These are phyloP conservation scores for Actinomortierella ambigua DNA, from an alignment of 371 early-diverging fungal species.

Conservation along the genomic window DNA sequence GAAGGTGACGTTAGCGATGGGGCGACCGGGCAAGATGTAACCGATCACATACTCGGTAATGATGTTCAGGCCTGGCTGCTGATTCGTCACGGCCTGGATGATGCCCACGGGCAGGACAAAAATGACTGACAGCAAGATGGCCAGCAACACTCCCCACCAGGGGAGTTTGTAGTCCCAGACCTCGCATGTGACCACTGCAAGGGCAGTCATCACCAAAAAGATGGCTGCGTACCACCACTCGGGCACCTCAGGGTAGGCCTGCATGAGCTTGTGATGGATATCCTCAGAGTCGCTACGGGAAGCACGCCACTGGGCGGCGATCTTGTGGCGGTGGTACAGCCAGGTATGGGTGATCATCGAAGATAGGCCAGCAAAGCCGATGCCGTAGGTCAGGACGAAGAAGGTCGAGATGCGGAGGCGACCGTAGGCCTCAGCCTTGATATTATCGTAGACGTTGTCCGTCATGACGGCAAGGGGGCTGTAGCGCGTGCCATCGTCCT, in stretches of 20 bases:
- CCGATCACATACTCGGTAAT: conserved; percentile 68
- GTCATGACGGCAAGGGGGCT: conserved; percentile 68
- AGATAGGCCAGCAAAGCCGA: conserved; percentile 55
- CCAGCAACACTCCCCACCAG: conserved; percentile 75
- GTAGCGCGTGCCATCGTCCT: conserved; percentile 58
- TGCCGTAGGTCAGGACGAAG: conserved; percentile 56
- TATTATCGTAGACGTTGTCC: conserved; percentile 56
- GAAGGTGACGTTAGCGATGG: conserved; percentile 49
- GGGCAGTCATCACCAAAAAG: conserved; percentile 58
- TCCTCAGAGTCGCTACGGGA: conserved; percentile 29
- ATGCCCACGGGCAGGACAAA: conserved; percentile 82
- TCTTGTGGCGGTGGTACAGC: conserved; percentile 56
- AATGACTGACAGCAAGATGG: conserved; percentile 59
- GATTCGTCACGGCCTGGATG: conserved; percentile 71
- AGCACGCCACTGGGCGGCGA: conserved; percentile 35
- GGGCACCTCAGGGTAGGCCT: conserved; percentile 63
- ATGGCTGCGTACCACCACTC: conserved; percentile 73
- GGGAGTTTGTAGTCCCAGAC: conserved; percentile 60
- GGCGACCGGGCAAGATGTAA: conserved; percentile 58
- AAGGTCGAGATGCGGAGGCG: conserved; percentile 59
- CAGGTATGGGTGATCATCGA: conserved; percentile 57
- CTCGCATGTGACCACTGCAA: conserved; percentile 52
- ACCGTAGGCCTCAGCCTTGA: conserved; percentile 47
- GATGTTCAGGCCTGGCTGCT: conserved; percentile 71
- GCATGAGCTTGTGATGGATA: conserved; percentile 49